Conservation (phyloP, 192 early-diverging fungal species). For the Rhizoclosmatium globosum region DNA sequence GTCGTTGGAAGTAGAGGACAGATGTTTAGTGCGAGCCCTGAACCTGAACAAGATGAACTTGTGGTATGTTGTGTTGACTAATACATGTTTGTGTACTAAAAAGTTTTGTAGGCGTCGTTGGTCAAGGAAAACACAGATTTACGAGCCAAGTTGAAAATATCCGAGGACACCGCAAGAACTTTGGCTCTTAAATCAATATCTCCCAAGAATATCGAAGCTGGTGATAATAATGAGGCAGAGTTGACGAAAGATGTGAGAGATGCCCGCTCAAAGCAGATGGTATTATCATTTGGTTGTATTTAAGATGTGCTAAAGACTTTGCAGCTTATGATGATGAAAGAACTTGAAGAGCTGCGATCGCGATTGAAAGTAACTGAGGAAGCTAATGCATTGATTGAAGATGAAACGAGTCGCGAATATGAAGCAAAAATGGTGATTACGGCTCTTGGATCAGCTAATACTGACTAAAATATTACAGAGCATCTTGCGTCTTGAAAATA, state of each 20-base stretch:
- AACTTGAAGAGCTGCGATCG: conserved; percentile 2
- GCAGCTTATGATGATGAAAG: background rate
- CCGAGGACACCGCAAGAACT: background rate
- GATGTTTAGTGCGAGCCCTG: background rate
- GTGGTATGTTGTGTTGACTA: background rate
- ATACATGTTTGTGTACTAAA: background rate
- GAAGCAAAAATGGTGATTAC: conserved; percentile 47
- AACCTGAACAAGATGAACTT: background rate
- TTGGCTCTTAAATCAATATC: background rate
- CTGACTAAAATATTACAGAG: background rate
- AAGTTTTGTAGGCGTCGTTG: background rate
- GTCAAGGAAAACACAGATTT: background rate
- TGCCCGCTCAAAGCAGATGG: background rate
- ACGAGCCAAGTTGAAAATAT: background rate
- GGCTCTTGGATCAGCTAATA: no score
- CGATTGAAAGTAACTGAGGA: conserved; percentile 22
- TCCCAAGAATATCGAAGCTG: background rate
- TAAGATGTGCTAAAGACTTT: background rate
- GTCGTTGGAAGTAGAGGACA: no score
- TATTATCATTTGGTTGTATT: background rate
- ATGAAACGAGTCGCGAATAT: background rate
- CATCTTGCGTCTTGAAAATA: background rate
- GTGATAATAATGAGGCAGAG: no score
- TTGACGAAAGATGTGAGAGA: background rate
- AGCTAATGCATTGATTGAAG: conserved; percentile 8